Conservation (phyloP, 1,139 yeast species). For the Hansenula lynferdii region DNA sequence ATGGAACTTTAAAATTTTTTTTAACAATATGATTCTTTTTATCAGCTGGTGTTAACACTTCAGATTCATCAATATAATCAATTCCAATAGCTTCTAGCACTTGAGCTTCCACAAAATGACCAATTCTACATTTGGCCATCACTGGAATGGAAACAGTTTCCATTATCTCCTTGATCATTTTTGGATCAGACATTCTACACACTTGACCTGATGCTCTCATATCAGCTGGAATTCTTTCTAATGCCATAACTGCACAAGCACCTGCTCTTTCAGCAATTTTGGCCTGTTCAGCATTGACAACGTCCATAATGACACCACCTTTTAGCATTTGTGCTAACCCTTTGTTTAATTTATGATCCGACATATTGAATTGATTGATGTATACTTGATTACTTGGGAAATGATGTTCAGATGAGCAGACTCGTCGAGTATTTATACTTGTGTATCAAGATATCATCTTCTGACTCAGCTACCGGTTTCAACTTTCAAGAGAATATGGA, state of each 20-base stretch:
- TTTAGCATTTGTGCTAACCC: constrained; percentile 89
- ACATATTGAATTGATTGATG: constrained; percentile 5
- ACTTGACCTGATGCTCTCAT: constrained; percentile 82
- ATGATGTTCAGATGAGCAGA: no score
- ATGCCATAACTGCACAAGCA: constrained; percentile 90
- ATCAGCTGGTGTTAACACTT: constrained; percentile 81
- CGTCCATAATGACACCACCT: constrained; percentile 69
- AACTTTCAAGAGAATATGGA: no score
- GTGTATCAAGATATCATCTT: no score
- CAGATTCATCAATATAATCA: constrained; percentile 84
- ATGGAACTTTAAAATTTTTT: constrained; percentile 62
- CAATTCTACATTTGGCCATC: constrained; percentile 87
- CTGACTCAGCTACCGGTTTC: no score
- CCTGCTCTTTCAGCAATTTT: constrained; percentile 78
- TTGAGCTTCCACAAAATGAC: constrained; percentile 83
- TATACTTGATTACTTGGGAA: no score
- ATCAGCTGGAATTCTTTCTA: constrained; percentile 84
- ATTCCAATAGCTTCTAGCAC: constrained; percentile 67
- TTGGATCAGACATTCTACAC: constrained; percentile 85
- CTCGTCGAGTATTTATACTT: no score
- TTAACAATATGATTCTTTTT: constrained; percentile 63
- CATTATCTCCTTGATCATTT: constrained; percentile 76
- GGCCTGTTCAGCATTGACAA: constrained; percentile 56
- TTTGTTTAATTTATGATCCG: constrained; percentile 49
- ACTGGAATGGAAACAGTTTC: constrained; percentile 64